Conservation (phyloP, 768 basidiomycete genomes). For the Tephrocybe sp. region DNA sequence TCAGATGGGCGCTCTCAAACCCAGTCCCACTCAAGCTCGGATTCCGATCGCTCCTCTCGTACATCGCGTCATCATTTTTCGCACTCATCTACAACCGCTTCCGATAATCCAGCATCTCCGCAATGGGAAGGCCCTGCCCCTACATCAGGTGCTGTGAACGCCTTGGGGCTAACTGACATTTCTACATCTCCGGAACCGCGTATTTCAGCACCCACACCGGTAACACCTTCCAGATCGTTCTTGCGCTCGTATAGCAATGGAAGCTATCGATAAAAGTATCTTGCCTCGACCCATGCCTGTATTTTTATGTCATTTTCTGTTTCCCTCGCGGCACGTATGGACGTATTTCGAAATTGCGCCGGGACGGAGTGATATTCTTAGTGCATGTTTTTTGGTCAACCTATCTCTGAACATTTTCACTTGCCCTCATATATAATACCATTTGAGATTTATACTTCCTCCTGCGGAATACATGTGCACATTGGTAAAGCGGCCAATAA, state of each 20-base stretch:
- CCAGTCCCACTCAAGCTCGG: background rate
- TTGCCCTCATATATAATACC: too few species aligned
- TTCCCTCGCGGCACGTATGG: too few species aligned
- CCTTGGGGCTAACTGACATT: conserved; percentile 12
- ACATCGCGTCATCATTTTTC: conserved; percentile 3
- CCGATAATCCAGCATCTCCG: background rate
- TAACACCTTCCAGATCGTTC: conserved; percentile 7
- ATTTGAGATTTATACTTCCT: too few species aligned
- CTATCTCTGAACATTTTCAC: too few species aligned
- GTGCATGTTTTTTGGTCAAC: too few species aligned
- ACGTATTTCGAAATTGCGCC: too few species aligned
- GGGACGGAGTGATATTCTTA: too few species aligned
- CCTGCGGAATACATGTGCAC: too few species aligned
- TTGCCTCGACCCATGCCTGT: background rate
- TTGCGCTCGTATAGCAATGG: conserved; percentile 6
- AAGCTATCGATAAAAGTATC: background rate
- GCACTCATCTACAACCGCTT: background rate
- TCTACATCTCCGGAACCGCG: conserved; percentile 1
- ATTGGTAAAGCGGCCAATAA: too few species aligned
- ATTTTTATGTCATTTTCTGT: background rate
- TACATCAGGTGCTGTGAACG: background rate
- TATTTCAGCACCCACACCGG: conserved; percentile 15
- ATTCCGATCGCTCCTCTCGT: conserved; percentile 5
- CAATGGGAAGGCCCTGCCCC: background rate
- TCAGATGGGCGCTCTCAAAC: background rate